Base-by-base conservation (phyloP, 495 filamentous ascomycete species). In the Saxophila tyrrhenica region DNA sequence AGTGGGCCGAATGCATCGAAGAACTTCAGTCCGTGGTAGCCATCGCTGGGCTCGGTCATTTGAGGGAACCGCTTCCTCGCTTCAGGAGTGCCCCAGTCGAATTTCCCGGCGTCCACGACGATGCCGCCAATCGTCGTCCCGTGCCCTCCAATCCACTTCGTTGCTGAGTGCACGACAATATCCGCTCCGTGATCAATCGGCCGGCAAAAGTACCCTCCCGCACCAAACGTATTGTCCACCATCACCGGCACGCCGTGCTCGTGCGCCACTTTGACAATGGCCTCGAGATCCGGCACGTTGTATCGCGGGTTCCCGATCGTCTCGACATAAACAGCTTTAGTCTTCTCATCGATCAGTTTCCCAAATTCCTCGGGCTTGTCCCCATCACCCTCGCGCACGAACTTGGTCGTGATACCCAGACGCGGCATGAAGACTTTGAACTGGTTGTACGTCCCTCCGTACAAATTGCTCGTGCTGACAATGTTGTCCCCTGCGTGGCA, bases 111-210 rank as follows among this genome's bases (percentile, higher is more conserved):
- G 72, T 98, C 92, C 46, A 98, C 72, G 15, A 98, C 77, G 19
- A 96, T 78, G 41, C 94, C 92, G 24, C 78, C 92, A 59, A 98
- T 88, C 7, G 94, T 97, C 25, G 94, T 97, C 42, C 92, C 92
- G 68, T 98, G 92, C 32, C 92, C 92, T 39, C 92, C 92, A 49
- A 98, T 97, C 92, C 92, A 98, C 70, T 98, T 98, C 19, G 92
- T 98, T 11, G 92, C 91, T 29, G 84, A 89, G 73, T 96, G 89
- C 10, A 97, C 88, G 44, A 98, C 79, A 53, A 98, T 95, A 62
- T 98, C 92, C 11, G 67, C 70, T 54, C 94, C 94, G 67, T 94
- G 85, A 5, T 94, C 84, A 63, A 98, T 92, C 20, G 94, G 94
- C 1, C 85, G 82, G 53, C 82, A 74, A 63, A 89, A 90, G 76